phyloP scores from a whole-genome alignment of 106 monocot species.

The Gastrodia elata region DNA sequence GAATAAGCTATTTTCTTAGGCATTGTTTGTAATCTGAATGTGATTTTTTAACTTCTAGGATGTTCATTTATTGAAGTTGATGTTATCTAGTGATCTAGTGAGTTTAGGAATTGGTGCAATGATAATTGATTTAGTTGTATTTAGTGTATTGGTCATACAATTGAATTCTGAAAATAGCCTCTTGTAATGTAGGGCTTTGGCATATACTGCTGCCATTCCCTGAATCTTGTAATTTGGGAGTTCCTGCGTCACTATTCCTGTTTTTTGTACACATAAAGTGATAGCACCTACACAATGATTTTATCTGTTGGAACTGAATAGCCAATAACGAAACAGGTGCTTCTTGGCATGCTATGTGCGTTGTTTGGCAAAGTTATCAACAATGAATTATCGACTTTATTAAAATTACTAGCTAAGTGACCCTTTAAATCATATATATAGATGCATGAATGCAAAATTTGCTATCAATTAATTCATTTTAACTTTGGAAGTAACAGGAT shows the following conservation, averaged over 20 bases:
- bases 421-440: background rate
- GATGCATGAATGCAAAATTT: background rate
- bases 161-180: constrained; percentile 3
- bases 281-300: background rate
- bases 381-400: background rate
- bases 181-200: background rate
- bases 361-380: background rate
- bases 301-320: background rate
- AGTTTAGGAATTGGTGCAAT: background rate
- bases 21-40: background rate
- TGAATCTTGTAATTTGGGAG: background rate
- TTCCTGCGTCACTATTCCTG: background rate
- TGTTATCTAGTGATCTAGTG: background rate
- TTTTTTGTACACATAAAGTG: background rate
- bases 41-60: background rate
- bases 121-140: background rate
- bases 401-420: background rate
- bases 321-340: background rate
- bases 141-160: background rate
- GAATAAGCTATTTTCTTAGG: background rate
- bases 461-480: background rate
- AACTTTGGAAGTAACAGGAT: background rate
- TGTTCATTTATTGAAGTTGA: constrained; percentile 2
- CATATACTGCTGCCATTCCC: background rate
- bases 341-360: background rate